Percentiles rank a stretch among this genome's conserved stretches.
Evolutionary conservation across 805 yeast species (phyloP).

Genomic region (Teunomyces barrocoloradensis): DNA sequence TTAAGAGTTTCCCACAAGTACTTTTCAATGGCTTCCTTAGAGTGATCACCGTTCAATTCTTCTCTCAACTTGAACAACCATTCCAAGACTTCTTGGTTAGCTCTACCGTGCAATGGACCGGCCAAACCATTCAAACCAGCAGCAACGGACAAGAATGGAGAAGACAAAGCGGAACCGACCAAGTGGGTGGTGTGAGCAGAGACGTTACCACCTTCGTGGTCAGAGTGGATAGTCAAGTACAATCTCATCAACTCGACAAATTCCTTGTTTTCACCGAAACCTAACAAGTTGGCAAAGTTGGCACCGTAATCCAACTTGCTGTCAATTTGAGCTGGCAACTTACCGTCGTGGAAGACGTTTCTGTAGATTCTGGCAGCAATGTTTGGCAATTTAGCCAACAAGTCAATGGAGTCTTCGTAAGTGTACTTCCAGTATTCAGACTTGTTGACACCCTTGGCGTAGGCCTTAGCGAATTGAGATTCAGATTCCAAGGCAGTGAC

Average conservation of each 20-base stretch:
- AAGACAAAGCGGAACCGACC: slow-evolving; percentile 78
- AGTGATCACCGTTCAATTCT: slow-evolving; percentile 58
- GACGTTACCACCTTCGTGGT: slow-evolving; percentile 84
- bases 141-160: slow-evolving; percentile 71
- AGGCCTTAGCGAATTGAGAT: slow-evolving; percentile 68
- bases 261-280: slow-evolving; percentile 54
- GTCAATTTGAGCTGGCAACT: slow-evolving; percentile 51
- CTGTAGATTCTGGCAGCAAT: slow-evolving; percentile 74
- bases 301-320: slow-evolving; percentile 65
- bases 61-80: slow-evolving; percentile 66
- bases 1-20: slow-evolving; percentile 71
- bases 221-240: slow-evolving; percentile 73
- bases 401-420: slow-evolving; percentile 66
- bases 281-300: slow-evolving; percentile 65
- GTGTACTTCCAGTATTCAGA: slow-evolving; percentile 72
- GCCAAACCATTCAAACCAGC: slow-evolving; percentile 84
- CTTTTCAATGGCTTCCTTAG: slow-evolving; percentile 54
- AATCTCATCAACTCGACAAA: slow-evolving; percentile 70
- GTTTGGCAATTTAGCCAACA: slow-evolving; percentile 72
- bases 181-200: slow-evolving; percentile 80
- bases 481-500: slow-evolving; percentile 70
- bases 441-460: slow-evolving; percentile 68
- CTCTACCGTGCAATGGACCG: slow-evolving; percentile 84
- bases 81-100: slow-evolving; percentile 81
- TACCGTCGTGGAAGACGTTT: slow-evolving; percentile 56